Evolutionary conservation across 331 rosid genomes (phyloP).

Genomic region (Dryas integrifolia): DNA sequence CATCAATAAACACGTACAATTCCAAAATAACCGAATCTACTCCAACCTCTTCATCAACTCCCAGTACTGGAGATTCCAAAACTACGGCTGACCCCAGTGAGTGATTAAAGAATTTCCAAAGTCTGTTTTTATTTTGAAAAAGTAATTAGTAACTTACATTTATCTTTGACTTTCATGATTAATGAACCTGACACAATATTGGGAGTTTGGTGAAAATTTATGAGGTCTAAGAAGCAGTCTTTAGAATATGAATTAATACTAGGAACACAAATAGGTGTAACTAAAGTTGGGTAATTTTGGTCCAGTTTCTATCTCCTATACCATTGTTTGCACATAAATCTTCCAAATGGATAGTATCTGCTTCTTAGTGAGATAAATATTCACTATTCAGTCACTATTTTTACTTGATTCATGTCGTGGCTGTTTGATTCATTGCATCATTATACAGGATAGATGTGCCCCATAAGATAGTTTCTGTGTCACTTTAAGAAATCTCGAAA

Average conservation of each 20-base stretch:
- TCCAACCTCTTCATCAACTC: constrained; percentile 47
- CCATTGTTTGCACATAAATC: neutral
- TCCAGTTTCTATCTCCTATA: neutral
- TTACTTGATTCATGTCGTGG: neutral
- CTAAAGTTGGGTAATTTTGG: neutral
- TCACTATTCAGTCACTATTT: neutral
- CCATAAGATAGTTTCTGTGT: neutral
- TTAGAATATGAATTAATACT: neutral
- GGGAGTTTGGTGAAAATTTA: neutral
- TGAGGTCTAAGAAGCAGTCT: neutral
- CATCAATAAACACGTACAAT: constrained; percentile 43
- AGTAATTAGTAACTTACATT: constrained; percentile 19
- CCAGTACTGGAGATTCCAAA: constrained; percentile 39
- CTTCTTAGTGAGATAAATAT: neutral
- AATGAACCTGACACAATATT: neutral
- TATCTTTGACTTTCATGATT: neutral
- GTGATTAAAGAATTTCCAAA: constrained; percentile 30
- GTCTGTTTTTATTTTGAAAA: constrained; percentile 10
- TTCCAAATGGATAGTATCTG: neutral
- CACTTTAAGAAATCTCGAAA: constrained; percentile 18
- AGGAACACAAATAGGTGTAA: neutral
- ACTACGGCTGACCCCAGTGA: constrained; percentile 62
- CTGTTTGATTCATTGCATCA: neutral
- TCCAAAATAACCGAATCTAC: constrained; percentile 30
- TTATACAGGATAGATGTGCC: neutral